Evolutionary conservation across 495 filamentous ascomycete species (phyloP).

Genomic region (Filosporella fistucella): DNA sequence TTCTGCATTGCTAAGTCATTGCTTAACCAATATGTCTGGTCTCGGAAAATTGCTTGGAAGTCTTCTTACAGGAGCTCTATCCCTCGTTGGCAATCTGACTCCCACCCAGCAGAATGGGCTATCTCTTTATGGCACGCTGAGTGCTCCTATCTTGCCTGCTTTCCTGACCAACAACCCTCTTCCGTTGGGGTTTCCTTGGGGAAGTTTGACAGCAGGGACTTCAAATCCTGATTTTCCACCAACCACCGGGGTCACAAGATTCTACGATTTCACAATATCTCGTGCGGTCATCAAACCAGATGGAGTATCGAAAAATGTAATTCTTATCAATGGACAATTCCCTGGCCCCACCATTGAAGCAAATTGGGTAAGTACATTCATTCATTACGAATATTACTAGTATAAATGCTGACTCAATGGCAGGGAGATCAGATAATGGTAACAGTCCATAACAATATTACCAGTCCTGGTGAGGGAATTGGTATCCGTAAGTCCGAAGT

Average conservation of each 20-base stretch:
- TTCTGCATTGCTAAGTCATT: no score
- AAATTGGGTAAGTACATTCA: no score
- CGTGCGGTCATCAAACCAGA: slow-evolving; percentile 41
- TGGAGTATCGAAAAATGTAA: slow-evolving; percentile 36
- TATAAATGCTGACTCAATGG: no score
- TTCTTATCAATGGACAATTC: slow-evolving; percentile 42
- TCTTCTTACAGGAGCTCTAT: background rate
- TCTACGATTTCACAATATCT: slow-evolving; percentile 36
- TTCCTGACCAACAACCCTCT: slow-evolving; percentile 18
- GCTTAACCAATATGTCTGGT: background rate
- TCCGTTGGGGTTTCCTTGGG: slow-evolving; percentile 45
- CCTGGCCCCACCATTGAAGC: slow-evolving; percentile 35
- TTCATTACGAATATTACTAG: background rate
- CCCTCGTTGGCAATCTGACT: background rate
- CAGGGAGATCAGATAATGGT: slow-evolving; percentile 40
- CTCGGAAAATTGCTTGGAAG: background rate
- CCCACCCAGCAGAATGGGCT: slow-evolving; percentile 2
- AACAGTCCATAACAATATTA: slow-evolving; percentile 49
- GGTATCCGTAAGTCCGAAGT: no score
- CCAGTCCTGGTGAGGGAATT: slow-evolving; percentile 29
- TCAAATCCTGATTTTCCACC: slow-evolving; percentile 27
- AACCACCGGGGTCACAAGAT: slow-evolving; percentile 29
- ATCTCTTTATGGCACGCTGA: slow-evolving; percentile 44
- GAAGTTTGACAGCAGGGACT: slow-evolving; percentile 30
- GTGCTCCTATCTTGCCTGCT: slow-evolving; percentile 33